Base-by-base conservation (phyloP, 805 yeast species). In the Yarrowia porcina region DNA sequence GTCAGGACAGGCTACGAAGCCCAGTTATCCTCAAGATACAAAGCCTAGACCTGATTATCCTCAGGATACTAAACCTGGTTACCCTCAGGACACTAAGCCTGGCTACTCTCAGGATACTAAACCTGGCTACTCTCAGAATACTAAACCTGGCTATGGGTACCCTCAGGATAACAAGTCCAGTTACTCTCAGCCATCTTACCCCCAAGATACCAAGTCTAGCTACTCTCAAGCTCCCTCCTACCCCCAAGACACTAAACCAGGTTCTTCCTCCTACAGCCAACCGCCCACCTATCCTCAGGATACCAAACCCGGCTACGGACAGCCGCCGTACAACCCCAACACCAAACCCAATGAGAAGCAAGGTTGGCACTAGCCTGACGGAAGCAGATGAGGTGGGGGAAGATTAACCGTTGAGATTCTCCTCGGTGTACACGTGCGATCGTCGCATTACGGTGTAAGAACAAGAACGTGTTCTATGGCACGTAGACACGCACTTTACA, bases 331-430 rank as follows among this genome's bases (percentile, higher is more conserved):
- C 44, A 36, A 52, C 25, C 13, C 42, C 5, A 15, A 25, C 59
- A 17, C 44, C 25, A 52, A 52, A 36, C 59, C 59, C 44, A 52
- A 25, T 36, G 59, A 52, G 13, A 52, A 52, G 59, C 59, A 52
- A 25, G 59, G 59, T 52, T 52, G 59, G 59, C 59, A 52, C 33
- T 52, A 52, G 13, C 3, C 11, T 36, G 18, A 30, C 4, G 15
- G n/a, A 41, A 8, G 28, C 9, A 11, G 45, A 8, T 4, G 52
- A 45, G 30, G 8, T 5, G 4, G 28, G 8, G 4, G 28, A 25
- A 5, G 28, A 25, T 25, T 25, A 5, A 25, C n/a, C n/a, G n/a
- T n/a, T n/a, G n/a, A n/a, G n/a, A n/a, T n/a, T n/a, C n/a, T n/a
- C n/a, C n/a, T n/a, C n/a, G n/a, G n/a, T n/a, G n/a, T n/a, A n/a